These are phyloP conservation scores for Claviceps pusilla DNA, from an alignment of 2,329 filamentous ascomycete species.

Conservation along the genomic window DNA sequence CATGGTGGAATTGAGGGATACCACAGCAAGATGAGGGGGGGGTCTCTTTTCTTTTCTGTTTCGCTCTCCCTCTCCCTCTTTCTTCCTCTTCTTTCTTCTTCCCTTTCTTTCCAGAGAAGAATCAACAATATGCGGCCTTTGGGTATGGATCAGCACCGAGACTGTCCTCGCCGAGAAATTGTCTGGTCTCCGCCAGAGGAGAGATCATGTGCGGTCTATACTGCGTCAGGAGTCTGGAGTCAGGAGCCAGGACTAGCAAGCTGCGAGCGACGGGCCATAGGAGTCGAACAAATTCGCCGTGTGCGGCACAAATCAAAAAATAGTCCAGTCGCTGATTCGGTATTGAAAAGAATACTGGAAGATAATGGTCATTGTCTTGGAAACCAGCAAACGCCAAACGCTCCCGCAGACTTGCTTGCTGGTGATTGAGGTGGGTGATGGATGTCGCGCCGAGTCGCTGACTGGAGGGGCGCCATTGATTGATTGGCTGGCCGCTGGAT, in stretches of 20 bases:
- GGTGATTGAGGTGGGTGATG: background rate
- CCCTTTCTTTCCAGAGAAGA: background rate
- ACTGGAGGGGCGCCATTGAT: background rate
- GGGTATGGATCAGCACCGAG: background rate
- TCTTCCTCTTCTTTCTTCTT: no score
- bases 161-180: background rate
- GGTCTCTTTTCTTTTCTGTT: no score
- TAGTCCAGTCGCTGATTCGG: background rate
- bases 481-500: background rate
- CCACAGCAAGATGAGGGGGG: no score
- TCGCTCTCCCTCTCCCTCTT: no score
- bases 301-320: background rate
- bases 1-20: constrained; percentile 17
- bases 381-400: background rate
- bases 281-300: background rate
- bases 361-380: background rate
- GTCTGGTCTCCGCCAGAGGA: background rate
- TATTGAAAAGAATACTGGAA: background rate
- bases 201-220: background rate
- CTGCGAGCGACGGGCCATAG: background rate
- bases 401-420: background rate
- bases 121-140: background rate
- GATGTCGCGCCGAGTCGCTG: background rate
- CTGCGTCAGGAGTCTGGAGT: background rate
- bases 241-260: background rate